Evolutionary conservation across 352 stramenopile species (phyloP), one percentile per base, ranked within the genome.

Genomic region (Peronospora tabacina): DNA sequence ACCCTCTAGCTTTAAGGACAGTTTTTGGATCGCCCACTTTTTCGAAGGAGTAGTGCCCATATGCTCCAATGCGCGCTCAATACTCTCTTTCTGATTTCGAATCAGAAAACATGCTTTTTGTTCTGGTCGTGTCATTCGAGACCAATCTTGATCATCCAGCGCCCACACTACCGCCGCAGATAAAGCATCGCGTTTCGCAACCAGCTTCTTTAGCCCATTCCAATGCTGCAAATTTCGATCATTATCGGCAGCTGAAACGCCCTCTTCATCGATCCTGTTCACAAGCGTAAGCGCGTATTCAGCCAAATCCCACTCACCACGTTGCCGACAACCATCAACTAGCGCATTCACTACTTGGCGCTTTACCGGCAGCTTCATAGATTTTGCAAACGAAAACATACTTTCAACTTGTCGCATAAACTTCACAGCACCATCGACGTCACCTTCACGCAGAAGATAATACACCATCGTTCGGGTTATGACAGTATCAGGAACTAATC

Each of bases 291-390:
- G 22, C 11, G 22, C 34, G 12, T 63, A 51, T 3, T 63, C 49
- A n/a, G 63, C 54, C 13, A 44, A 66, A n/a, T 56, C 51, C 74
- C 72, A 86, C 16, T 75, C 49, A 2, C 39, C 43, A 26, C 46
- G 45, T 16, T 79, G 59, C 5, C 72, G 62, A 34, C 72, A 85
- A 8, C 59, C 62, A 55, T 87, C 75, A 6, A 84, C 32, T n/a
- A 82, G 46, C 5, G 49, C 65, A 43, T 71, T 75, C 12, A 68
- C 46, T 13, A 73, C 63, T 35, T 58, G 41, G 9, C 58, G 50
- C 20, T 40, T 47, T 2, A 71, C n/a, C n/a, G 53, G 53, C 13
- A 66, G 33, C 7, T 17, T 45, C 24, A 30, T 49, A 13, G 45
- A 36, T 3, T 43, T 20, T 9, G 47, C 53, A 26, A 37, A n/a